Evolutionary conservation across 1,284 basidiomycete genomes (phyloP).

Genomic region (Megacollybia platyphylla): DNA sequence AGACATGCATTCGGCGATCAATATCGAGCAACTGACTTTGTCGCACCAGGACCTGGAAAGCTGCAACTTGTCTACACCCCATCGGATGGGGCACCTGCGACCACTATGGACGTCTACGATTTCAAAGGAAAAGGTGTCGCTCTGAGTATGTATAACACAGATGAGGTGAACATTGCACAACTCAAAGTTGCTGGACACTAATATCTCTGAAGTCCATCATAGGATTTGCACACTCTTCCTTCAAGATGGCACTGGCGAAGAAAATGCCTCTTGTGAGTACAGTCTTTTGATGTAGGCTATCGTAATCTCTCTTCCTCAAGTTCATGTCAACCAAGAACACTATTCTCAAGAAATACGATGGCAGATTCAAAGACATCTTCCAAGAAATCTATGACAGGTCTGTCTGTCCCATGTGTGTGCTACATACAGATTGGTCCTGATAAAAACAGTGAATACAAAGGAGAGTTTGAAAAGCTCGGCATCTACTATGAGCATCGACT

Average conservation of each 20-base stretch:
- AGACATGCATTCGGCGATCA: slow-evolving; percentile 80
- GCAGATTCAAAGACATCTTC: slow-evolving; percentile 98
- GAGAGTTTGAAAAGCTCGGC: slow-evolving; percentile 67
- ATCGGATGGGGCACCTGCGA: slow-evolving; percentile 49
- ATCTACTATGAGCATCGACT: slow-evolving; percentile 97
- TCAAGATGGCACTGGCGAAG: slow-evolving; percentile 97
- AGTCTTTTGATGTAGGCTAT: slow-evolving; percentile 3
- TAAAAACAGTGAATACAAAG: slow-evolving; percentile 57
- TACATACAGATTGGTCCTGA: neutral
- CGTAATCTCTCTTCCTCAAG: slow-evolving; percentile 16
- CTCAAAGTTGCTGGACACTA: neutral
- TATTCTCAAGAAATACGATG: slow-evolving; percentile 93
- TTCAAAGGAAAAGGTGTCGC: slow-evolving; percentile 87
- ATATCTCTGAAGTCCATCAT: slow-evolving; percentile 63
- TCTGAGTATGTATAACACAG: slow-evolving; percentile 92
- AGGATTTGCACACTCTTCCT: slow-evolving; percentile 94
- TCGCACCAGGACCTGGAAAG: slow-evolving; percentile 82
- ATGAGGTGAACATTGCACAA: slow-evolving; percentile 48
- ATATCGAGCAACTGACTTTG: slow-evolving; percentile 86
- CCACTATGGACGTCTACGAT: slow-evolving; percentile 74
- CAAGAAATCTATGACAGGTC: slow-evolving; percentile 80
- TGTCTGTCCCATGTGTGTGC: slow-evolving; percentile 12
- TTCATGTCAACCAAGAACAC: slow-evolving; percentile 99
- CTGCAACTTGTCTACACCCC: slow-evolving; percentile 84
- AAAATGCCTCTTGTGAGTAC: slow-evolving; percentile 73